These are phyloP conservation scores for Marasmius tenuissimus DNA, from an alignment of 1,284 basidiomycete genomes.

Conservation along the genomic window DNA sequence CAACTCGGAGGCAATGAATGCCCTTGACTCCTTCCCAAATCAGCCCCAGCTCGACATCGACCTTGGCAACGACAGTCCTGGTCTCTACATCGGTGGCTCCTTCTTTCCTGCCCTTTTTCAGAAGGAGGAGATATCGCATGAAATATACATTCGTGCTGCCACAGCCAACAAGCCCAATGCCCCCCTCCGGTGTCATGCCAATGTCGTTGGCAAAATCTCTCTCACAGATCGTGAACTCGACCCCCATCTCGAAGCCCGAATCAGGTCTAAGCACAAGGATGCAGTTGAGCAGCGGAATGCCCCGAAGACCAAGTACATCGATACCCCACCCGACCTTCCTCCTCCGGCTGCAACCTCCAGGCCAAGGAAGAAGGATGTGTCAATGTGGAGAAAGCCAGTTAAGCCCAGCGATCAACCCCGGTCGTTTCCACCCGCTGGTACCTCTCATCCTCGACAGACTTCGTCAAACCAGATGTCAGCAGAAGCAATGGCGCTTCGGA, in stretches of 20 bases:
- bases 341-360: conserved; percentile 20
- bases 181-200: conserved; percentile 70
- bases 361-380: conserved; percentile 34
- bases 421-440: conserved; percentile 17
- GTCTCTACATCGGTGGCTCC: conserved; percentile 59
- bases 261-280: conserved; percentile 55
- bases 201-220: conserved; percentile 64
- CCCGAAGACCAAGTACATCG: conserved; percentile 53
- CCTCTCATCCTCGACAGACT: conserved; percentile 21
- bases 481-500: conserved; percentile 33
- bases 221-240: conserved; percentile 57
- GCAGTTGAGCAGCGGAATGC: conserved; percentile 57
- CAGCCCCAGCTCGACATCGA: conserved; percentile 54
- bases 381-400: conserved; percentile 35
- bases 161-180: conserved; percentile 55
- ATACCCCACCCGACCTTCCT: conserved; percentile 30
- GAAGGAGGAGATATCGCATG: conserved; percentile 58
- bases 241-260: conserved; percentile 46
- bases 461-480: conserved; percentile 25
- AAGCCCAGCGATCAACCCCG: conserved; percentile 27
- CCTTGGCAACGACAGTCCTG: conserved; percentile 52
- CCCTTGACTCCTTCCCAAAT: conserved; percentile 50
- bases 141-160: conserved; percentile 66
- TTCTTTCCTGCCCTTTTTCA: conserved; percentile 59
- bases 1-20: conserved; percentile 66